These are phyloP conservation scores for Elsinoe batatas DNA, from an alignment of 2,329 filamentous ascomycete species.

Conservation along the genomic window DNA sequence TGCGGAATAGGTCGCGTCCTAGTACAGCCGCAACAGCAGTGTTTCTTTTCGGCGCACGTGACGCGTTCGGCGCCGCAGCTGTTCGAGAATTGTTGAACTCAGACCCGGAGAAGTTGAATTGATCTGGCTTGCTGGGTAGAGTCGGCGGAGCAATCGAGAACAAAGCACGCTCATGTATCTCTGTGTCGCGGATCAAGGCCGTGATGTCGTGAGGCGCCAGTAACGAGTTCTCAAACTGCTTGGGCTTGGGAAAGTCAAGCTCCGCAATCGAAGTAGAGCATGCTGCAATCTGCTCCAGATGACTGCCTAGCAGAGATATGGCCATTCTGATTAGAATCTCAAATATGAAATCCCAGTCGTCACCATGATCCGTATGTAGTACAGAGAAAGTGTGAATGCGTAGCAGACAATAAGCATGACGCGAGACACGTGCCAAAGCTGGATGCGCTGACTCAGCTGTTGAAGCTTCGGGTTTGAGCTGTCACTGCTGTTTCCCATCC, in stretches of 20 bases:
- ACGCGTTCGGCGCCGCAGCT: slow-evolving; percentile 28
- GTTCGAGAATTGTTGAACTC: slow-evolving; percentile 33
- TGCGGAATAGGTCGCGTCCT: slow-evolving; percentile 74
- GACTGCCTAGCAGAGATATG: slow-evolving; percentile 34
- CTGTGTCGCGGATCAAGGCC: slow-evolving; percentile 85
- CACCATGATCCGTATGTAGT: too few relatives aligned
- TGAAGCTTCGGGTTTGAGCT: background rate
- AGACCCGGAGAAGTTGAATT: slow-evolving; percentile 15
- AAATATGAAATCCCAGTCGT: background rate
- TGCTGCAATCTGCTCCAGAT: slow-evolving; percentile 42
- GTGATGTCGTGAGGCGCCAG: slow-evolving; percentile 87
- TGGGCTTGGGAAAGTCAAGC: slow-evolving; percentile 66
- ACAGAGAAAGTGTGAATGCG: too few relatives aligned
- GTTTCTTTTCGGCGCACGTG: slow-evolving; percentile 53
- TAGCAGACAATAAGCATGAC: background rate
- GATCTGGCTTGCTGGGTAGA: slow-evolving; percentile 32
- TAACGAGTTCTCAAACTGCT: slow-evolving; percentile 89
- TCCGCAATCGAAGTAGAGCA: slow-evolving; percentile 40
- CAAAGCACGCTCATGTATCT: slow-evolving; percentile 84
- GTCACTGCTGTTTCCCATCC: slow-evolving; percentile 8
- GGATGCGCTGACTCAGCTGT: background rate
- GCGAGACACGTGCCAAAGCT: slow-evolving; percentile 12
- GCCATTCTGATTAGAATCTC: background rate
- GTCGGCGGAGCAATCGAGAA: slow-evolving; percentile 78
- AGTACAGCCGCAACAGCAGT: slow-evolving; percentile 85